A percentile compares a stretch with the other conserved stretches of the same genome.
Evolutionary conservation across 208 protist species (phyloP).

Genomic region (Endotrypanum monterogeii): DNA sequence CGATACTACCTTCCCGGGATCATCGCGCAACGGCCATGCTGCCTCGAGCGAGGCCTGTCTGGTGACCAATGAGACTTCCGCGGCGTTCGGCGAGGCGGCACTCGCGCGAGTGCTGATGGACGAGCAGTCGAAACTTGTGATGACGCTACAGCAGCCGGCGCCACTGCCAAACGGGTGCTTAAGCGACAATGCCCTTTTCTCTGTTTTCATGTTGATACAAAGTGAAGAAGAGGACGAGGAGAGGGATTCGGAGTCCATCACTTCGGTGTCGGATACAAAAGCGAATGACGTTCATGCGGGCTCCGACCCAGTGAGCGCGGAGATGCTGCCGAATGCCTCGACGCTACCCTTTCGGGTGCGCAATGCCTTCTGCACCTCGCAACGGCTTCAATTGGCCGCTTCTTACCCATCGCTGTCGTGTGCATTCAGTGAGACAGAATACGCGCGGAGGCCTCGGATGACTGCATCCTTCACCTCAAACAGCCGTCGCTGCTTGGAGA

Average conservation of each 20-base stretch:
- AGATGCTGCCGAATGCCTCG: neutral
- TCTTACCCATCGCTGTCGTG: neutral
- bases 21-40: neutral
- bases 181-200: conserved; percentile 39
- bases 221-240: conserved; percentile 4
- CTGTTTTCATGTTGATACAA: conserved; percentile 27
- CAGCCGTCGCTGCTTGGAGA: neutral
- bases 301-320: neutral
- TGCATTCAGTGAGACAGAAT: neutral
- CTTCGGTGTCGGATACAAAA: neutral
- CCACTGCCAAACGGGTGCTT: neutral
- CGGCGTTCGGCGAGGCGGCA: conserved; percentile 9
- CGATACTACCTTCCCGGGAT: neutral
- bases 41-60: neutral
- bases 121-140: conserved; percentile 24
- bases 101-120: conserved; percentile 22
- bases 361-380: neutral
- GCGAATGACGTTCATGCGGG: no score
- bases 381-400: neutral
- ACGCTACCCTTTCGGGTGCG: neutral
- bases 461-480: neutral
- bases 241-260: neutral
- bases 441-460: neutral
- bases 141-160: conserved; percentile 1
- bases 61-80: conserved; percentile 11